Base-by-base conservation (phyloP, 164 flowering plant genomes). In the Umbilicus rupestris region DNA sequence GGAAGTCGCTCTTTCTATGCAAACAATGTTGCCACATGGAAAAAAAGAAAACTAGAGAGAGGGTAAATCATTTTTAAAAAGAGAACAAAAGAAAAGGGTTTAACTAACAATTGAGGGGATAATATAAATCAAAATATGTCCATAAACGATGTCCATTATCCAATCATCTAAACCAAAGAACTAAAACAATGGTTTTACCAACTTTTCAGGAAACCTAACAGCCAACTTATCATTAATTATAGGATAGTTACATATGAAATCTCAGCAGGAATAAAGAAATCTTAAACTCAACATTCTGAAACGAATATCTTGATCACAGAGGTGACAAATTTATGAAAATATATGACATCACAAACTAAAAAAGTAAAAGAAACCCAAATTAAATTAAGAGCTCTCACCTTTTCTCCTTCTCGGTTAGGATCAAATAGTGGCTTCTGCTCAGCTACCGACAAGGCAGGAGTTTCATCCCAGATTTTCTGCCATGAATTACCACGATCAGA, bases 371-470 rank as follows among this genome's bases (percentile, higher is more conserved):
- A 63, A 39, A 19, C 42, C 22, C 39, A 17, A 2, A 39, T 33
- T 33, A 41, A 17, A 35, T 24, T 17, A 63, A 30, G 31, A 24
- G 58, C 24, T 24, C 31, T 26, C 33, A 55, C 99, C 96, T 95
- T 95, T 74, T 95, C 97, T 69, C 97, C 97, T 83, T 95, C 97
- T 70, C 84, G 75, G 74, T 83, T 84, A 58, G 97, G 94, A 79
- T 95, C 97, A 63, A 88, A 69, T 50, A 95, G 88, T 47, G 88
- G 91, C 69, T 95, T 95, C 75, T 95, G 99, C 74, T 92, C 94
- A 76, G 79, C 84, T 70, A 79, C 91, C 49, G 89, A 85, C 78
- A 88, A 70, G 66, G 82, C 75, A 52, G 88, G 89, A 42, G 89
- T 87, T 47, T 81, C 86, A 73, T 87, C 83, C 99, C 97, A 95